Base-by-base conservation (phyloP, 371 early-diverging fungal genomes). In the Haplosporangium sp. region DNA sequence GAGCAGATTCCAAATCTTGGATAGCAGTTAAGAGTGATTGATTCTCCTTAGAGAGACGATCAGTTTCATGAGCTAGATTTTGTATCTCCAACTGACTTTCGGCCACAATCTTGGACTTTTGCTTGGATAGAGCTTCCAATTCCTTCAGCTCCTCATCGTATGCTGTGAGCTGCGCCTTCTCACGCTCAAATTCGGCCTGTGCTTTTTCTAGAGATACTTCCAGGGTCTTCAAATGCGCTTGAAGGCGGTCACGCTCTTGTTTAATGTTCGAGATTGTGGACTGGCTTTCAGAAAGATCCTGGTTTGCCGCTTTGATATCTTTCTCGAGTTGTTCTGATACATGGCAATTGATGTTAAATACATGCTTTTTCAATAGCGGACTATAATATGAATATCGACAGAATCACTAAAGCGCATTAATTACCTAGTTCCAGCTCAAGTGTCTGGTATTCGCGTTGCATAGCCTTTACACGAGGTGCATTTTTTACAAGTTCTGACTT, bases 361-460 rank as follows among this genome's bases (percentile, higher is more conserved):
- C 27, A 27, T 27, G 27, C 27, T 27, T 27, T 13, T 34, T 4
- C 10, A 27, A 27, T 20, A 11, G 1, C 9, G 15, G 4, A 27
- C 47, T 27, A 13, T 50, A 11, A 53, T 35, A 60, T 11, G 38
- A 40, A 50, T 10, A 37, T 20, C 19, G n/a, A 20, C 34, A 17
- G 7, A 34, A 19, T 4, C 35, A 34, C 10, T 15, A 17, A 35
- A 42, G 4, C 38, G n/a, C 2, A 42, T 1, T 27, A 35, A 40
- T 68, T 87, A 92, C 92, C 88, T 11, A 88, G 85, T 77, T 95
- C 95, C 42, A 93, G 86, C 48, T 89, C 85, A 7, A 91, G 65
- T 9, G 92, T 88, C 74, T 92, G 91, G 4, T 93, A 87, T n/a
- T 91, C 85, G 34, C 92, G 88, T 65, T 94, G 90, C 88, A 91